Base-by-base conservation (phyloP, 177 flowering plant species). In the Vitis hybrid region DNA sequence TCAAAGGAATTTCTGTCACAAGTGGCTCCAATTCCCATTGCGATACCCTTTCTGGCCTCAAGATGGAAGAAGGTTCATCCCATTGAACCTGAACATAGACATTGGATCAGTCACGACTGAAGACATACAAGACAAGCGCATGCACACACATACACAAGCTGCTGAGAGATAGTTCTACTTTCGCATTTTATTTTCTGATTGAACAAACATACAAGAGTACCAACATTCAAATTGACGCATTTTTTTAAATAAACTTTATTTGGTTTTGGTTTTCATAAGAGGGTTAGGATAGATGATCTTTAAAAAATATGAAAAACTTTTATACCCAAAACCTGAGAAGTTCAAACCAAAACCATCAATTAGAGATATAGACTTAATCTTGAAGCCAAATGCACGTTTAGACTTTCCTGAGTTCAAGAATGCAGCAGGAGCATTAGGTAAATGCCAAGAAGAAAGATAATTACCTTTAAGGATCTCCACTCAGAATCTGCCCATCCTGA, bases 401-500 rank as follows among this genome's bases (percentile, higher is more conserved):
- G 21, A n/a, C 9, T 56, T 56, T 56, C 6, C 18, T 3, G 59
- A 17, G 59, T 18, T n/a, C 59, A n/a, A n/a, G 18, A 56, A 26
- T 26, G 30, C 30, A 26, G 30, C 30, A n/a, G 18, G 9, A 18
- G 59, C 59, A 56, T 56, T 8, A 56, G 18, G 18, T 7, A n/a
- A 14, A 56, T n/a, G 18, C 2, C 17, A 3, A 15, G 59, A 15
- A 56, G 19, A 14, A n/a, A 56, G n/a, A 5, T 56, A 56, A 11
- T 3, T 56, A 61, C 64, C 64, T 30, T 61, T 26, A 61, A 39
- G 45, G 64, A 61, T 61, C 64, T 23, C 64, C 64, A 61, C 34
- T 61, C 64, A 26, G 64, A 61, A 61, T 61, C 49, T 12, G 64
- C 8, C 64, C 64, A 61, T 15, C 64, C 17, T 26, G 64, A 61